A percentile compares a stretch with the other conserved stretches of the same genome.
Evolutionary conservation across 75 land plant species (phyloP).

Genomic region (Pinus albicaulis): DNA sequence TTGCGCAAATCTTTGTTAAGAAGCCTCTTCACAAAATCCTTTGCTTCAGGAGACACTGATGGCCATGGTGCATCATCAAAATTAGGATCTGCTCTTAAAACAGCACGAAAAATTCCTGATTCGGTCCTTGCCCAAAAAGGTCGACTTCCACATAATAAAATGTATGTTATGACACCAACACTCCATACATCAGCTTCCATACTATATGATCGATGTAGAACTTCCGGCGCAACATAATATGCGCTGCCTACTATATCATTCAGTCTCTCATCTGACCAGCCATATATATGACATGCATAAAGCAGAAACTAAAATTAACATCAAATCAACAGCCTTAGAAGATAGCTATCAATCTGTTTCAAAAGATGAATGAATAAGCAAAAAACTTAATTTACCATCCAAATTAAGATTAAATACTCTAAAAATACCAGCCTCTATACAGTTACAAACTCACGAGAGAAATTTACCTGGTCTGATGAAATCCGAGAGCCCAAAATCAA

Average conservation of each 20-base stretch:
- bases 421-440: neutral
- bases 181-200: constrained; percentile 69
- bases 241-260: constrained; percentile 66
- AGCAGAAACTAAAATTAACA: constrained; percentile 1
- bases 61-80: constrained; percentile 74
- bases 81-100: constrained; percentile 60
- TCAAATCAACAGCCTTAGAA: neutral
- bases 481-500: constrained; percentile 51
- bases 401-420: neutral
- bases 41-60: constrained; percentile 52
- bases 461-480: constrained; percentile 41
- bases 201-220: constrained; percentile 53
- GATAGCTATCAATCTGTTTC: neutral
- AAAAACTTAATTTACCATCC: neutral
- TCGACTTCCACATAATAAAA: constrained; percentile 55
- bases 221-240: constrained; percentile 62
- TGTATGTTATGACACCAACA: constrained; percentile 58
- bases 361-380: neutral
- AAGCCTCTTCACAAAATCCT: constrained; percentile 66
- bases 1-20: constrained; percentile 51
- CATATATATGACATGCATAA: constrained; percentile 6
- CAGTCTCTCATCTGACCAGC: constrained; percentile 50
- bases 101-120: constrained; percentile 57
- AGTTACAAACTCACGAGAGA: neutral
- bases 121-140: constrained; percentile 61